These are phyloP conservation scores for Aspergillus brunneoviolaceus DNA, from an alignment of 2,329 filamentous ascomycete genomes.

Conservation along the genomic window DNA sequence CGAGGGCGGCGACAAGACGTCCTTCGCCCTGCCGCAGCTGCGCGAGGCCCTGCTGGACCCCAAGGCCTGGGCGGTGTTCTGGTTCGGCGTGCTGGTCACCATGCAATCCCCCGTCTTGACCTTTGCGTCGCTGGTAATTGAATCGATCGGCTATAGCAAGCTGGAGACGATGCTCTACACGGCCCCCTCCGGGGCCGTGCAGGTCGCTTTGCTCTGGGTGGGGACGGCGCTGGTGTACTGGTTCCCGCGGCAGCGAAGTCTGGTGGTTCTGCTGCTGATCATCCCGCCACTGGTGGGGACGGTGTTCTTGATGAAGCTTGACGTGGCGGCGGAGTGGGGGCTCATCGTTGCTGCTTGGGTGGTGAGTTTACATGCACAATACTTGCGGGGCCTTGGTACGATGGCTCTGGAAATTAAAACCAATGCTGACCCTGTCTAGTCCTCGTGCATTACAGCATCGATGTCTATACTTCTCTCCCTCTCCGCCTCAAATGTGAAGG, in stretches of 20 bases:
- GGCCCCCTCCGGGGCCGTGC: too few relatives aligned
- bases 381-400: too few relatives aligned
- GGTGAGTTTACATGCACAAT: too few relatives aligned
- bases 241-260: too few relatives aligned
- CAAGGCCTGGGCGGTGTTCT: constrained; percentile 48
- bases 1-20: constrained; percentile 45
- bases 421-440: constrained; percentile 17
- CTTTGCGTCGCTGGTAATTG: constrained; percentile 54
- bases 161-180: too few relatives aligned
- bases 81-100: constrained; percentile 49
- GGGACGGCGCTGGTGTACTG: too few relatives aligned
- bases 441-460: constrained; percentile 45
- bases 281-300: constrained; percentile 45
- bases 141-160: too few relatives aligned
- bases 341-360: constrained; percentile 45
- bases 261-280: too few relatives aligned
- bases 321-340: constrained; percentile 52
- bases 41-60: constrained; percentile 46
- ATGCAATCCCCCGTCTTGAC: constrained; percentile 50
- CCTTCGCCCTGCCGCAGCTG: constrained; percentile 47
- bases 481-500: constrained; percentile 51
- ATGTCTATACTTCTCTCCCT: constrained; percentile 48
- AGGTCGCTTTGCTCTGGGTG: too few relatives aligned
- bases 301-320: constrained; percentile 45
- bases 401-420: too few relatives aligned